Evolutionary conservation across 2,329 filamentous ascomycete genomes (phyloP).

Genomic region (Neodidymelliopsis sp.): DNA sequence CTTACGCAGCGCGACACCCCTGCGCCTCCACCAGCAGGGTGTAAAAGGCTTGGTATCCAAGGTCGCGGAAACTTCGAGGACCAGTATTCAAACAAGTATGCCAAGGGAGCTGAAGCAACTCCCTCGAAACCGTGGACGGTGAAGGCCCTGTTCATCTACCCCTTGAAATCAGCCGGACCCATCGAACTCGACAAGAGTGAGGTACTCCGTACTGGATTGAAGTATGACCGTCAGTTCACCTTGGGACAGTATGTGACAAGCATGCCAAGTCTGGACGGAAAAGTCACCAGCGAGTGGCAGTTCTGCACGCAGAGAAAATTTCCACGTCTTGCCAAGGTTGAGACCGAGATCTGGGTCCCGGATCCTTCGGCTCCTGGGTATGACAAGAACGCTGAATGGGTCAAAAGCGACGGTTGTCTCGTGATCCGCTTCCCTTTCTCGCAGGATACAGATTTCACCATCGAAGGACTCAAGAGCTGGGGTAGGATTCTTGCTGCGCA

Average conservation of each 20-base stretch:
- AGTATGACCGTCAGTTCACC: constrained; percentile 82
- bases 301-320: constrained; percentile 75
- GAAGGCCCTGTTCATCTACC: constrained; percentile 80
- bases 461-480: constrained; percentile 43
- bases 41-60: constrained; percentile 60
- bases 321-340: constrained; percentile 74
- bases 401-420: constrained; percentile 66
- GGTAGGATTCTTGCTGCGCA: constrained; percentile 46
- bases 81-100: constrained; percentile 62
- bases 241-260: constrained; percentile 70
- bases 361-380: constrained; percentile 65
- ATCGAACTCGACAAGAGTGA: constrained; percentile 73
- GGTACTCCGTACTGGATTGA: constrained; percentile 72
- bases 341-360: constrained; percentile 72
- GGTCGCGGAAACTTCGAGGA: constrained; percentile 62
- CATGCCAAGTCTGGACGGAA: constrained; percentile 53
- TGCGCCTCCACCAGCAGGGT: constrained; percentile 52
- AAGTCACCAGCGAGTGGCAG: constrained; percentile 63
- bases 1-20: constrained; percentile 34
- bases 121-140: constrained; percentile 52
- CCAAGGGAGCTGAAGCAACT: constrained; percentile 35
- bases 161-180: constrained; percentile 81
- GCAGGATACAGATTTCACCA: constrained; percentile 43
- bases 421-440: constrained; percentile 70
- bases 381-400: constrained; percentile 57